Percentiles rank a stretch among this genome's conserved stretches.
Evolutionary conservation across 306 rosid genomes (phyloP).

Genomic region (Bauhinia variegata): DNA sequence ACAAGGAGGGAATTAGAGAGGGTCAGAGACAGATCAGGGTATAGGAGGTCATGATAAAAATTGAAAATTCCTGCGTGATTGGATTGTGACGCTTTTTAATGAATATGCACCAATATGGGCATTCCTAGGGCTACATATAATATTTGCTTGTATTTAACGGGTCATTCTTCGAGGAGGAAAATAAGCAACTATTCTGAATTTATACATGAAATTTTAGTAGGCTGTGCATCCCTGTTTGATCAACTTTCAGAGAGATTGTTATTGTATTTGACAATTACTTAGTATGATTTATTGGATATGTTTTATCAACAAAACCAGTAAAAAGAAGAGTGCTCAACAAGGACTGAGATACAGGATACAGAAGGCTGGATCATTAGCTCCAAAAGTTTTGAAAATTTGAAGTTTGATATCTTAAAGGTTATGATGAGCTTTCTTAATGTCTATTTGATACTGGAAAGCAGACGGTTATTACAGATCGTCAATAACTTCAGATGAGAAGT

Average conservation of each 20-base stretch:
- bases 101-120: neutral
- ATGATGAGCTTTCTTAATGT: conserved; percentile 13
- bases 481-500: conserved; percentile 11
- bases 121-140: neutral
- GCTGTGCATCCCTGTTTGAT: too few relatives aligned
- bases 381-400: neutral
- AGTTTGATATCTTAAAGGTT: conserved; percentile 5
- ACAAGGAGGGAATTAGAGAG: neutral
- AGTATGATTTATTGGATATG: too few relatives aligned
- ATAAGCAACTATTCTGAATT: neutral
- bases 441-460: neutral
- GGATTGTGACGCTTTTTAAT: neutral
- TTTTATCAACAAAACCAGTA: too few relatives aligned
- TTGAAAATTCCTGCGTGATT: too few relatives aligned
- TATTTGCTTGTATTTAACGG: neutral
- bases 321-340: too few relatives aligned
- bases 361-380: conserved; percentile 9
- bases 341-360: conserved; percentile 7
- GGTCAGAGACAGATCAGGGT: neutral
- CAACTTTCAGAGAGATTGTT: conserved; percentile 2
- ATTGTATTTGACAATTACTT: conserved; percentile 7
- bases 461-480: conserved; percentile 11
- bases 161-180: neutral
- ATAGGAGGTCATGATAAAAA: too few relatives aligned
- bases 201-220: too few relatives aligned